A percentile compares a stretch with the other conserved stretches of the same genome.
These are phyloP conservation scores for Pyrenula massariospora DNA, from an alignment of 495 filamentous ascomycete species.

Conservation along the genomic window DNA sequence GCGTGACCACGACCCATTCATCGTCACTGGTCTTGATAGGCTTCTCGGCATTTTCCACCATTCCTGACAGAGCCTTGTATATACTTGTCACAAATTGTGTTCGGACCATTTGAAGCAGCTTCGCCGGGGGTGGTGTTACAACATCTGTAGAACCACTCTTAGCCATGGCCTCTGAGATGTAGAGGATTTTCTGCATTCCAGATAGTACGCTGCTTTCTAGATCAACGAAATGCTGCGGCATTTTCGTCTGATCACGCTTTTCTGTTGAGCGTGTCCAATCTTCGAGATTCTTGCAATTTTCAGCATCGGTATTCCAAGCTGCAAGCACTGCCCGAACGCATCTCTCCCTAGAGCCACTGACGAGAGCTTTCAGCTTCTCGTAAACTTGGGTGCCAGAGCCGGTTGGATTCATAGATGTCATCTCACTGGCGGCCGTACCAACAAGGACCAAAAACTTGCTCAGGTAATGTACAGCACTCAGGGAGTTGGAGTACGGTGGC, in stretches of 20 bases:
- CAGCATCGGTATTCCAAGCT: constrained; percentile 80
- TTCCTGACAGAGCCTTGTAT: constrained; percentile 82
- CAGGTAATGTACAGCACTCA: constrained; percentile 80
- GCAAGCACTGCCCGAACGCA: constrained; percentile 67
- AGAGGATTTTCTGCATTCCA: constrained; percentile 88
- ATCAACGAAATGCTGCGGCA: constrained; percentile 70
- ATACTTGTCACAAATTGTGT: constrained; percentile 80
- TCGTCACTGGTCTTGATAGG: constrained; percentile 45
- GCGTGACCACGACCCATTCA: constrained; percentile 26
- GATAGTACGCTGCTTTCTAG: constrained; percentile 68
- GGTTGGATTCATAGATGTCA: constrained; percentile 61
- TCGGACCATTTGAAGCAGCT: constrained; percentile 75
- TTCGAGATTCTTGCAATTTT: constrained; percentile 79
- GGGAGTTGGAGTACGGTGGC: constrained; percentile 82
- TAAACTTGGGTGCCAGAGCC: constrained; percentile 41
- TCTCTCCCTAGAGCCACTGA: constrained; percentile 71
- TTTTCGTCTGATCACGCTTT: constrained; percentile 71
- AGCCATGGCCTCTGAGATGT: constrained; percentile 69
- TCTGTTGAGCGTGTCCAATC: constrained; percentile 79
- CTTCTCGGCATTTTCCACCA: constrained; percentile 90
- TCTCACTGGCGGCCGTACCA: constrained; percentile 74
- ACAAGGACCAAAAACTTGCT: constrained; percentile 67
- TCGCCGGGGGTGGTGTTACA: constrained; percentile 68
- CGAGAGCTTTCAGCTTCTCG: constrained; percentile 58
- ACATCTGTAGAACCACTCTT: constrained; percentile 60